Base-by-base conservation (phyloP, 768 basidiomycete genomes). In the Leccinellum albellum region DNA sequence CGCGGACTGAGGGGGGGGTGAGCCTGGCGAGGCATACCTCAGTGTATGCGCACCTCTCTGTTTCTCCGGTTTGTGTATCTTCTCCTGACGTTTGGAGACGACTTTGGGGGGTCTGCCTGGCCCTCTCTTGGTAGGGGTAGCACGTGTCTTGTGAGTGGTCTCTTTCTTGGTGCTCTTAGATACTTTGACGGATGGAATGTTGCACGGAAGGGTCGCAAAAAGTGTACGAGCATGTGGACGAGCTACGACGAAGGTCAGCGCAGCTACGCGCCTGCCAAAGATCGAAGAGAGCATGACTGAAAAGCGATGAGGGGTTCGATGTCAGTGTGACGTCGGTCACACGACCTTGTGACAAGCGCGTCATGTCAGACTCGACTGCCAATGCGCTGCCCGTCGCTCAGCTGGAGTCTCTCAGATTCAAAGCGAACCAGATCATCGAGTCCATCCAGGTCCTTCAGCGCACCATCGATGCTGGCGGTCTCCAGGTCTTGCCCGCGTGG, bases 361-460 rank as follows among this genome's bases (percentile, higher is more conserved):
- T 42, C 29, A 29, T 26, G 32, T 33, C 48, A 44, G 56, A 45
- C 26, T 65, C 74, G 45, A 68, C 72, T 31, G 59, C 73, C 0
- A 73, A 73, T n/a, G 52, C 64, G 9, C 71, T 89, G 0, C 87
- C 88, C 3, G 71, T 87, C 23, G 77, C 83, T 3, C 87, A 89
- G 59, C 81, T 92, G 14, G 89, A 92, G 64, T 90, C 88, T 5
- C 76, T 91, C 51, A 79, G 80, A 37, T 89, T 89, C 76, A 89
- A 90, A 61, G 80, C 87, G 4, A 83, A 81, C 57, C 89, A 91
- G 68, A 89, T 91, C 33, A 83, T 90, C 46, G 90, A 92, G 51
- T 88, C 88, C 7, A 86, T 91, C 23, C 76, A 84, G 55, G 75
- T 76, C 0, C 75, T 91, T 9, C 85, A 85, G 55, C 76, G 81